phyloP scores from a whole-genome alignment of 2,329 filamentous ascomycete species.

The Ascomycota sp. region DNA sequence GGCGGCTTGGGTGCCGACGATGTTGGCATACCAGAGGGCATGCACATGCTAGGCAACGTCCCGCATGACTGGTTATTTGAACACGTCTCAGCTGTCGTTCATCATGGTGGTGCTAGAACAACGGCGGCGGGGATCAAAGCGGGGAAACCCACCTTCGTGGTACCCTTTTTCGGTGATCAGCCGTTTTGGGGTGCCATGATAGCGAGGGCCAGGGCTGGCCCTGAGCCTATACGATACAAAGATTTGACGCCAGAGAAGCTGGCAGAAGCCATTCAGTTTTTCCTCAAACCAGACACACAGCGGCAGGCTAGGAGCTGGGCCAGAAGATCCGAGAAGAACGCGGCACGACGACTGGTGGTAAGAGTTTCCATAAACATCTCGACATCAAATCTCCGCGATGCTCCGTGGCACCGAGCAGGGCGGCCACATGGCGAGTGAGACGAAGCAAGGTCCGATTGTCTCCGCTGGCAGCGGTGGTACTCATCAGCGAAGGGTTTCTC shows the following conservation, averaged over 20 bases:
- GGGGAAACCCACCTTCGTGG: constrained; percentile 61
- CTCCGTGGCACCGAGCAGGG: constrained; percentile 42
- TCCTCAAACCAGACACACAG: constrained; percentile 37
- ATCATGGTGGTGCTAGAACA: constrained; percentile 76
- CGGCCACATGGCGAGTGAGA: constrained; percentile 57
- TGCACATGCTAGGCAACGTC: constrained; percentile 69
- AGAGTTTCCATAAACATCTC: constrained; percentile 52
- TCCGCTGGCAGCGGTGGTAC: constrained; percentile 47
- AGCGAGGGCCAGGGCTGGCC: constrained; percentile 49
- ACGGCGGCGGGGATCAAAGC: constrained; percentile 70
- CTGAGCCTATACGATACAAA: constrained; percentile 47
- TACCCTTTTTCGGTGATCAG: constrained; percentile 77
- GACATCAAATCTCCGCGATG: constrained; percentile 48
- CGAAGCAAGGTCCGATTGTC: constrained; percentile 48
- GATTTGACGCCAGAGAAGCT: constrained; percentile 45
- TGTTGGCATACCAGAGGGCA: constrained; percentile 47
- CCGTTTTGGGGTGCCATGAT: constrained; percentile 71
- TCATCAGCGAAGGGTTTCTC: constrained; percentile 44
- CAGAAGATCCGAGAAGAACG: constrained; percentile 44
- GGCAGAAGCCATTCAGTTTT: constrained; percentile 40
- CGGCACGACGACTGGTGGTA: constrained; percentile 40
- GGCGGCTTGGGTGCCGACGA: constrained; percentile 60
- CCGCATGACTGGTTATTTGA: constrained; percentile 84
- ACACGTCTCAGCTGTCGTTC: constrained; percentile 61
- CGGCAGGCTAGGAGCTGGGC: constrained; percentile 37